Conservation (phyloP, 1,284 basidiomycete genomes). For the Pulveroboletus sp. region DNA sequence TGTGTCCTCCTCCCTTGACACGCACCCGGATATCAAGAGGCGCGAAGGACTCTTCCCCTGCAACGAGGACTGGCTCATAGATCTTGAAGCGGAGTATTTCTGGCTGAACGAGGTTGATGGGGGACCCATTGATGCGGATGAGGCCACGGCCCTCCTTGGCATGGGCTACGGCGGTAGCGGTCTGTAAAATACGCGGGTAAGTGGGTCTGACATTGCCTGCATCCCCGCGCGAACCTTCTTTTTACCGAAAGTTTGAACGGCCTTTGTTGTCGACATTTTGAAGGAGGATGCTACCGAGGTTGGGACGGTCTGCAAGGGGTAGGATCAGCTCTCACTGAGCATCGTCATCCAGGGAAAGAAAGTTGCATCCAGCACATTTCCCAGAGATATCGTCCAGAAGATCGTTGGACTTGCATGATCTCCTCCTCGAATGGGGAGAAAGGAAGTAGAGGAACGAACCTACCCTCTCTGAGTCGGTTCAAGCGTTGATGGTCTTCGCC, state of each 20-base stretch:
- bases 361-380: slow-evolving; percentile 43
- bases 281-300: slow-evolving; percentile 15
- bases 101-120: slow-evolving; percentile 92
- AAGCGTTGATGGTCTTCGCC: slow-evolving; percentile 32
- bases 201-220: slow-evolving; percentile 2
- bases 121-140: slow-evolving; percentile 96
- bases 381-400: slow-evolving; percentile 15
- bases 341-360: slow-evolving; percentile 40
- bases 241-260: slow-evolving; percentile 98
- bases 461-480: slow-evolving; percentile 44
- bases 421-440: background rate
- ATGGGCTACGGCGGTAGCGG: slow-evolving; percentile 94
- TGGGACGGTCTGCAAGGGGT: slow-evolving; percentile 22
- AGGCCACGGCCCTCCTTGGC: slow-evolving; percentile 97
- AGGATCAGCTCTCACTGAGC: slow-evolving; percentile 18
- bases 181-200: slow-evolving; percentile 50
- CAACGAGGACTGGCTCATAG: slow-evolving; percentile 93
- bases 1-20: slow-evolving; percentile 99
- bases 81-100: slow-evolving; percentile 98
- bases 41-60: slow-evolving; percentile 83
- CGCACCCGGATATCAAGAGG: slow-evolving; percentile 96
- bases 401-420: background rate
- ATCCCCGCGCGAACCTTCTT: slow-evolving; percentile 76
- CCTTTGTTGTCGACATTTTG: slow-evolving; percentile 75
- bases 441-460: slow-evolving; percentile 32